Base-by-base conservation (phyloP, 2,329 filamentous ascomycete species). In the Botrytis galanthina region DNA sequence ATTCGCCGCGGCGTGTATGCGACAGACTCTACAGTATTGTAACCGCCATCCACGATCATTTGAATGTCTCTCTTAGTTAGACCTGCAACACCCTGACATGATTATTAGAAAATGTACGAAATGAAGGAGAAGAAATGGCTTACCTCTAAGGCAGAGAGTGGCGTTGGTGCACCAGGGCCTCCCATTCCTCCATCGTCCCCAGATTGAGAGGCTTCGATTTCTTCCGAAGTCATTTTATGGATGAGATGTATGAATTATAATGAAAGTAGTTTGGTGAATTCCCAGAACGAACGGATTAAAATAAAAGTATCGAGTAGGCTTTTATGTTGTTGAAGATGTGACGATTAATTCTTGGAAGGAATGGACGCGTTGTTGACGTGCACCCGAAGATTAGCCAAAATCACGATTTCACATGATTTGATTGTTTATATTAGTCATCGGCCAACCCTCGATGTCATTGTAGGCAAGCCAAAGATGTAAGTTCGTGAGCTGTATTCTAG, bases 61-160 rank as follows among this genome's bases (percentile, higher is more conserved):
- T 98, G 96, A 78, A 98, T 97, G 81, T 99, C 96, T 80, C 97
- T 90, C 78, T 95, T 95, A n/a, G 95, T 97, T 77, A 98, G 85
- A 22, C 95, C 95, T 63, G 92, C 90, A 75, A 97, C 86, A 44
- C 95, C 95, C 94, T 97, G 75, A n/a, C 51, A 29, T 44, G 7
- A 12, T 26, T 1, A 51, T 71, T 54, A 67, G 37, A 54, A 10
- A n/a, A 42, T n/a, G 32, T 57, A 2, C 5, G 39, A 35, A 29
- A 39, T 46, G 63, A 46, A 68, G 35, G 54, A 63, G 51, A 68
- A 59, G 42, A 20, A 69, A 46, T 22, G 18, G 10, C 66, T 63
- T 86, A 97, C 95, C 88, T 98, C 95, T 4, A 99, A 87, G 64
- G 93, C 92, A 66, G 88, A 86, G 42, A 99, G 87, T 64, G 95